These are phyloP conservation scores for Pistacia atlantica DNA, from an alignment of 345 rosid genomes.

Conservation along the genomic window DNA sequence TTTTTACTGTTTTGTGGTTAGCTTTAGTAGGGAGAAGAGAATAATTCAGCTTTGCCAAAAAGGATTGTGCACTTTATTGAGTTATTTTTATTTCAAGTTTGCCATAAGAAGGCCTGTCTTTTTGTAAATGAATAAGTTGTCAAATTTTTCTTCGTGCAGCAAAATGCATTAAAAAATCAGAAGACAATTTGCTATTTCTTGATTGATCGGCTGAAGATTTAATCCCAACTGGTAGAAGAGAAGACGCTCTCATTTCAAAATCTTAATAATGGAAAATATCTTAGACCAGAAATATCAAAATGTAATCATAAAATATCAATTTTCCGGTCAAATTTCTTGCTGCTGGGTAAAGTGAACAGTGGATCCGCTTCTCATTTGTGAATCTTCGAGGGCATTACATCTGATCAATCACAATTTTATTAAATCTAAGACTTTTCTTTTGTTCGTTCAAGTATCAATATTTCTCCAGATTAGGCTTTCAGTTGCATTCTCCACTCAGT, in stretches of 20 bases:
- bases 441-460: neutral
- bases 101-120: neutral
- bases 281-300: neutral
- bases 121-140: neutral
- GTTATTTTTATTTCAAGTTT: conserved; percentile 5
- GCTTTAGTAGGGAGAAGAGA: conserved; percentile 16
- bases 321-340: no score
- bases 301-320: no score
- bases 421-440: neutral
- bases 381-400: neutral
- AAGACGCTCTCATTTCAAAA: no score
- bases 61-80: neutral
- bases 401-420: neutral
- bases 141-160: no score
- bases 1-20: conserved; percentile 10
- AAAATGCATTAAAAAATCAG: neutral
- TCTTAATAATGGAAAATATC: no score
- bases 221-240: no score
- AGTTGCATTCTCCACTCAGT: neutral
- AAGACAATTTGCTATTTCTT: no score
- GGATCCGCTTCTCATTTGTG: no score
- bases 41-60: conserved; percentile 19
- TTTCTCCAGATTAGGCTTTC: neutral
- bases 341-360: no score
- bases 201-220: no score